Evolutionary conservation across 2,329 filamentous ascomycete species (phyloP).

Genomic region (Colletotrichum costaricense): DNA sequence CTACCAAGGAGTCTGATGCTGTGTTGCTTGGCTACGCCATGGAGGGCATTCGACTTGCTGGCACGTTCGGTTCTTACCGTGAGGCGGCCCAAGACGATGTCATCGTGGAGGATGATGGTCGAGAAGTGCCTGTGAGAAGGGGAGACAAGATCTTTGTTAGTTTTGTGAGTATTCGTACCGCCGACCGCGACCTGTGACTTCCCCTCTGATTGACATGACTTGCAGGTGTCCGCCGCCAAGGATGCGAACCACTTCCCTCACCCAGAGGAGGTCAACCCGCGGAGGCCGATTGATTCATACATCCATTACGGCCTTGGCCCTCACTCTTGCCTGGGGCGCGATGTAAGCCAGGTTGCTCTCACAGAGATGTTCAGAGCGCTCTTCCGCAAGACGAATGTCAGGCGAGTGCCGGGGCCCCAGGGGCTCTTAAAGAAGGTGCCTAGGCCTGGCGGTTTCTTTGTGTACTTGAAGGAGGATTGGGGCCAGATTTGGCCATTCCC

Average conservation of each 20-base stretch:
- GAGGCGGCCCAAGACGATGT: constrained; percentile 59
- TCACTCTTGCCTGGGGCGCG: constrained; percentile 71
- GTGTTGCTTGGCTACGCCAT: constrained; percentile 76
- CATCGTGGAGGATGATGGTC: constrained; percentile 63
- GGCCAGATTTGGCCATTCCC: constrained; percentile 61
- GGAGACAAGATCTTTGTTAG: constrained; percentile 73
- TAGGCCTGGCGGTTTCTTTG: constrained; percentile 62
- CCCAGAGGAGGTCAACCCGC: constrained; percentile 70
- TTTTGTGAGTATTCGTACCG: constrained; percentile 57
- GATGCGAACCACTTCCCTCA: constrained; percentile 71
- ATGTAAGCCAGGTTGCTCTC: constrained; percentile 70
- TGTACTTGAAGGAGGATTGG: constrained; percentile 76
- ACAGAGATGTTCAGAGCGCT: constrained; percentile 76
- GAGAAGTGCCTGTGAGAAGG: constrained; percentile 60
- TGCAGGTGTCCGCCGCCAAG: constrained; percentile 58
- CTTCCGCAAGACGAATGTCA: constrained; percentile 69
- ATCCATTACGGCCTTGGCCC: constrained; percentile 73
- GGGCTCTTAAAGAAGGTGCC: constrained; percentile 76
- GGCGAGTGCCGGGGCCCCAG: constrained; percentile 71
- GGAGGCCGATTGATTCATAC: constrained; percentile 72
- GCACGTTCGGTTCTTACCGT: constrained; percentile 71
- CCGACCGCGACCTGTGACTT: background rate
- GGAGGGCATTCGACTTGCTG: constrained; percentile 77
- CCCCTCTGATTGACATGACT: background rate
- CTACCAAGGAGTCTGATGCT: constrained; percentile 68